Base-by-base conservation (phyloP, 345 rosid genomes). In the Triadica sebifera region DNA sequence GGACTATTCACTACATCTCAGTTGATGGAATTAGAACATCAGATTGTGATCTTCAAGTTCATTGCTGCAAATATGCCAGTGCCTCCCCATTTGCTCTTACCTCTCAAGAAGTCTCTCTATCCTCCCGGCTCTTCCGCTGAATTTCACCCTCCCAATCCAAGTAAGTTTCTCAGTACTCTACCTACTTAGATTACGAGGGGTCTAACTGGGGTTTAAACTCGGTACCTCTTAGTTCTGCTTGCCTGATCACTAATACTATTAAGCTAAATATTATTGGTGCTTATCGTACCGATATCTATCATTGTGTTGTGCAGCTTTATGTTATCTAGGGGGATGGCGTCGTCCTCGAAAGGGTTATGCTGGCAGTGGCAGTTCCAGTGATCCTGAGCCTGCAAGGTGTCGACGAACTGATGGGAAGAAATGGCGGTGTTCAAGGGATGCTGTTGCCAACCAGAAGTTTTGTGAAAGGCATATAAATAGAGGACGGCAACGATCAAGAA, bases 401-500 rank as follows among this genome's bases (percentile, higher is more conserved):
- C 88, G 90, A 16, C 76, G 93, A 72, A 89, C 96, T 1, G 96
- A 91, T 81, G 96, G 96, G 38, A 91, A 91, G 87, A 91, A 91
- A 84, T 91, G 96, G 96, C 85, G 89, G 69, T 91, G 96, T 87
- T 83, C 96, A 8, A 86, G 86, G 71, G 89, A 89, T 50, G 92
- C 89, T 22, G 89, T 89, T 78, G 80, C 89, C n/a, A 89, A 89
- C 74, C 93, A 89, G 68, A 91, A 91, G 70, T 91, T 89, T 69
- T 91, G 93, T 67, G 96, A 91, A 79, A 85, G 92, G 83, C 96
- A 91, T 78, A 82, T 88, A 39, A 91, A 89, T 80, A 87, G 93
- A 81, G 93, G 93, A 75, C 90, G 96, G 70, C 89, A 91, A 71
- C 96, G 90, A 86, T 83, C 96, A 89, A 87, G 96, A 91, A 91